Conservation (phyloP, 306 rosid species). For the Sechiopsis laciniata region DNA sequence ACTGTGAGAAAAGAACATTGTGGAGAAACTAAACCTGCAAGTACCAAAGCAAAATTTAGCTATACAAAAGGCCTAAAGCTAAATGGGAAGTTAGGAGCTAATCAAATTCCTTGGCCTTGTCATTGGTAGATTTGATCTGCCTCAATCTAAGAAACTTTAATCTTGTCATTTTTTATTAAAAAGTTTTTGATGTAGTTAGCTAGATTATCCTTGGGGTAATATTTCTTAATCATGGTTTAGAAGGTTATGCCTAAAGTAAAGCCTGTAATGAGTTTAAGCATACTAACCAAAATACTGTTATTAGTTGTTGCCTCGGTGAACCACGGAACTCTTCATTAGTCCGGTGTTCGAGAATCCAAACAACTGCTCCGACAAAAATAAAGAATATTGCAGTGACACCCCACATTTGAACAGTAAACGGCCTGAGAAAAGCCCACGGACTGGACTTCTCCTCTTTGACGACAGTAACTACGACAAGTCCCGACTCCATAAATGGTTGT, state of each 20-base stretch:
- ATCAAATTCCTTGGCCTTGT: background rate
- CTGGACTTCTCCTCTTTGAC: constrained; percentile 51
- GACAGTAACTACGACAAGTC: constrained; percentile 67
- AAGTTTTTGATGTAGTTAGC: background rate
- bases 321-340: constrained; percentile 74
- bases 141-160: too few relatives aligned
- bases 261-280: background rate
- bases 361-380: constrained; percentile 68
- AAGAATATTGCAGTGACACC: constrained; percentile 59
- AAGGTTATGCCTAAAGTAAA: background rate
- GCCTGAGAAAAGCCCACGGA: constrained; percentile 79
- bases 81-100: background rate
- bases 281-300: constrained; percentile 77
- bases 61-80: background rate
- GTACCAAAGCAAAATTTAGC: constrained; percentile 1
- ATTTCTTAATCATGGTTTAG: background rate
- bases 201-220: background rate
- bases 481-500: constrained; percentile 71
- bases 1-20: constrained; percentile 91
- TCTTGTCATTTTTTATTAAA: too few relatives aligned
- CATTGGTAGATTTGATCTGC: too few relatives aligned
- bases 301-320: constrained; percentile 64
- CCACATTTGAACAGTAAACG: constrained; percentile 73
- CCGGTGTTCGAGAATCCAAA: constrained; percentile 96
- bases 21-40: constrained; percentile 91